Conservation (phyloP, 73 alveolate genomes). For the Paramecium tetraurelia region DNA sequence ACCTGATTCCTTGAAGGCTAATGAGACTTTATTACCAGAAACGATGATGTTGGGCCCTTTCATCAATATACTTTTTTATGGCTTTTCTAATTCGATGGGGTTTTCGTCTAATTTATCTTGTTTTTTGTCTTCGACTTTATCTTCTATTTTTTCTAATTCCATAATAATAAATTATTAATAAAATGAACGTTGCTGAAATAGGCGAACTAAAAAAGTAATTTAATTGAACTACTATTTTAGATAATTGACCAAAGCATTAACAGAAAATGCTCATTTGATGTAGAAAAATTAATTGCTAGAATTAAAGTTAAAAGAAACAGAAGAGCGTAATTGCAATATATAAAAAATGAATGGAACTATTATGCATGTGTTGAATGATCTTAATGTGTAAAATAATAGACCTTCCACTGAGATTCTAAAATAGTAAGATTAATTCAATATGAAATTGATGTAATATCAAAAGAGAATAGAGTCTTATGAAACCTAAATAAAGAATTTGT, state of each 20-base stretch:
- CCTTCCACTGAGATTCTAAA: not conserved
- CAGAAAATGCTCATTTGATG: constrained; percentile 23
- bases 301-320: constrained; percentile 11
- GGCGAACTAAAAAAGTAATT: constrained; percentile 3
- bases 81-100: not conserved
- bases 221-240: not conserved
- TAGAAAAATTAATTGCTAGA: constrained; percentile 2
- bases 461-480: not conserved
- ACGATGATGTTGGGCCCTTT: not conserved
- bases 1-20: not conserved
- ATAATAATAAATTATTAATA: not conserved
- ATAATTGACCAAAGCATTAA: not conserved
- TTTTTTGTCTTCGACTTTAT: not conserved
- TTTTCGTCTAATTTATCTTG: not conserved
- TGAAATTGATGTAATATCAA: not conserved
- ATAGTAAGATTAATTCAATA: not conserved
- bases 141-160: not conserved
- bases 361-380: constrained; percentile 10
- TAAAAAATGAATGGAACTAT: constrained; percentile 40
- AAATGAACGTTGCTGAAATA: constrained; percentile 22
- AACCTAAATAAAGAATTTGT: not conserved
- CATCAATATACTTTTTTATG: not conserved
- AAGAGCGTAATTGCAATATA: constrained; percentile 18
- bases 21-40: not conserved
- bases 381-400: not conserved